These are phyloP conservation scores for Fonsecaea pugnacius DNA, from an alignment of 2,329 filamentous ascomycete species.

Conservation along the genomic window DNA sequence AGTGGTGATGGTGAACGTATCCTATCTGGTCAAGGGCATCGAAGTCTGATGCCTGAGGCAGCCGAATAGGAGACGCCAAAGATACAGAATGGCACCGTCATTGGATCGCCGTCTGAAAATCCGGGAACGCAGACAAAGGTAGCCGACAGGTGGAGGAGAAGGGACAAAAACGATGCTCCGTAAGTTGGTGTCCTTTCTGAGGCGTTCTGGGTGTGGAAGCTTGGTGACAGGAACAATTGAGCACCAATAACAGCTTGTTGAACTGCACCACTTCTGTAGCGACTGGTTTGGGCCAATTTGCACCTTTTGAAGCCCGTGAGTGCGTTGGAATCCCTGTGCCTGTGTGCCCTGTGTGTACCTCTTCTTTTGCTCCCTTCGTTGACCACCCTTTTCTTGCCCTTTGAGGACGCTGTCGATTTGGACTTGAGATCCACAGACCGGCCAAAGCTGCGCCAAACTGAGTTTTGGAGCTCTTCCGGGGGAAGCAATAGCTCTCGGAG, in stretches of 20 bases:
- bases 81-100: constrained; percentile 1
- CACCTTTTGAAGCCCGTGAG: not conserved
- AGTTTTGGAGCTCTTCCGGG: constrained; percentile 1
- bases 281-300: not conserved
- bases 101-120: not conserved
- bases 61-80: constrained; percentile 1
- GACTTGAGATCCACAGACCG: not conserved
- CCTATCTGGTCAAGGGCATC: not conserved
- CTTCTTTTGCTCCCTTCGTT: not conserved
- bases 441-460: not conserved
- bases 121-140: not conserved
- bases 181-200: not conserved
- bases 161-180: not conserved
- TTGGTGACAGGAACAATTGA: constrained; percentile 2
- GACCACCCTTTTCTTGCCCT: not conserved
- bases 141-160: not conserved
- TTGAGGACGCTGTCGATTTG: not conserved
- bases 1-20: constrained; percentile 3
- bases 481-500: not conserved
- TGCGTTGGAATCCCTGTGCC: not conserved
- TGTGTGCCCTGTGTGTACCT: not conserved
- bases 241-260: not conserved
- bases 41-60: not conserved
- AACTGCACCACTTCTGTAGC: not conserved
- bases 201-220: constrained; percentile 2